phyloP scores from a whole-genome alignment of 345 rosid genomes.

The Trapa bicornis region DNA sequence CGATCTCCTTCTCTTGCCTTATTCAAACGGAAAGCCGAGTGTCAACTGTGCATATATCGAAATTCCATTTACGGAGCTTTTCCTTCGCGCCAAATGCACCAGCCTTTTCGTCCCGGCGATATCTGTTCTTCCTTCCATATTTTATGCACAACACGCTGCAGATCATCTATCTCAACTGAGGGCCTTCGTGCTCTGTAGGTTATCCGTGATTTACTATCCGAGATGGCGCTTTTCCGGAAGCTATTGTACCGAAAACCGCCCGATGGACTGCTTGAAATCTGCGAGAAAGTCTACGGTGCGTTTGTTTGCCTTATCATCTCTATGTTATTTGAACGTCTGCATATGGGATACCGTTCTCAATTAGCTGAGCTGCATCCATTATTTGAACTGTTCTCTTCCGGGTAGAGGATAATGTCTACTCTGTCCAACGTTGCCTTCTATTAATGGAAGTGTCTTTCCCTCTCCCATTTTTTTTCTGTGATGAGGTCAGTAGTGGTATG shows the following conservation, averaged over 20 bases:
- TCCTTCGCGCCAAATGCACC: not conserved
- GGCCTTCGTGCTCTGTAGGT: not conserved
- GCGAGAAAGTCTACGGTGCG: conserved; percentile 71
- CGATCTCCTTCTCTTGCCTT: not conserved
- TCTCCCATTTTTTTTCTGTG: not conserved
- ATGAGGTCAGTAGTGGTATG: not conserved
- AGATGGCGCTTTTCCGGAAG: conserved; percentile 79
- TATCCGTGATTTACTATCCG: not conserved
- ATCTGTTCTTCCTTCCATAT: not conserved
- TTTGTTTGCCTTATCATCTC: conserved; percentile 3
- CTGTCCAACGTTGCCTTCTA: not conserved
- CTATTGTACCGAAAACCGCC: conserved; percentile 78
- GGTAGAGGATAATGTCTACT: not conserved
- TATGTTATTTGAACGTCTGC: not conserved
- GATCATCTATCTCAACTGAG: not conserved
- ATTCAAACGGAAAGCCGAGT: not conserved
- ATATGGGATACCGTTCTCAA: not conserved
- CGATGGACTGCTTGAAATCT: conserved; percentile 87
- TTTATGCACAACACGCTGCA: not conserved
- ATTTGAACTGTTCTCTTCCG: not conserved
- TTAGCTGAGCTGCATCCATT: not conserved
- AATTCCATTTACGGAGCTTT: not conserved
- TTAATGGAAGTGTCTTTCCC: not conserved
- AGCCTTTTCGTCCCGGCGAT: not conserved
- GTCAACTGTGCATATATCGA: not conserved